A percentile compares a stretch with the other conserved stretches of the same genome.
phyloP scores from a whole-genome alignment of 345 rosid species.

The Aurinia saxatilis region DNA sequence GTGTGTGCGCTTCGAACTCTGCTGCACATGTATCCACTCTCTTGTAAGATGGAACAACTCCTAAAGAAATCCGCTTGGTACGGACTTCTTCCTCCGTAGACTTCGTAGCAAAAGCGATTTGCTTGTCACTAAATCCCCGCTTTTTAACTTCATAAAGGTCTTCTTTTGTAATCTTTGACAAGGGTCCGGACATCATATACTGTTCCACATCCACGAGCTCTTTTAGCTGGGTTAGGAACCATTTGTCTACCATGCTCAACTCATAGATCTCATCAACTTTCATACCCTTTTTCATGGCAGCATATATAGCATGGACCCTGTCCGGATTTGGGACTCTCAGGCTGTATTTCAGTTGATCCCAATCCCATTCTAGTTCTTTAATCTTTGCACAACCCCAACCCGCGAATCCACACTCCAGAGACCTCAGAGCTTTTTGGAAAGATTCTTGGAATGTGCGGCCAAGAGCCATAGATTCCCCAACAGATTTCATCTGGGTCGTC shows the following conservation, averaged over 20 bases:
- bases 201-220: conserved; percentile 91
- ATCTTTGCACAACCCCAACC: conserved; percentile 89
- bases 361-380: conserved; percentile 85
- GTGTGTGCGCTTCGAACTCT: conserved; percentile 95
- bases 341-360: conserved; percentile 81
- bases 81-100: conserved; percentile 84
- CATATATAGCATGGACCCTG: conserved; percentile 76
- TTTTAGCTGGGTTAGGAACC: conserved; percentile 89
- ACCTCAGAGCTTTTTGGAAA: conserved; percentile 87
- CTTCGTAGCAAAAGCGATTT: conserved; percentile 87
- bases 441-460: conserved; percentile 98
- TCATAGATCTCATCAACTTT: conserved; percentile 76
- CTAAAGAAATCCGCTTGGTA: conserved; percentile 47
- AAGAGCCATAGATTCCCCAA: conserved; percentile 91
- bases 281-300: conserved; percentile 97
- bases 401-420: conserved; percentile 71
- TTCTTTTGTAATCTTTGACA: conserved; percentile 69
- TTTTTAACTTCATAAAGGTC: conserved; percentile 74
- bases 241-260: conserved; percentile 78
- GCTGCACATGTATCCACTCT: conserved; percentile 99
- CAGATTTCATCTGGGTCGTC: conserved; percentile 97
- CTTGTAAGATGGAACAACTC: conserved; percentile 81
- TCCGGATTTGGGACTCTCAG: conserved; percentile 90
- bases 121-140: conserved; percentile 91
- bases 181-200: conserved; percentile 50